A percentile compares a stretch with the other conserved stretches of the same genome.
phyloP scores from a whole-genome alignment of 2,329 filamentous ascomycete species.

The Trichoderma endophyticum region DNA sequence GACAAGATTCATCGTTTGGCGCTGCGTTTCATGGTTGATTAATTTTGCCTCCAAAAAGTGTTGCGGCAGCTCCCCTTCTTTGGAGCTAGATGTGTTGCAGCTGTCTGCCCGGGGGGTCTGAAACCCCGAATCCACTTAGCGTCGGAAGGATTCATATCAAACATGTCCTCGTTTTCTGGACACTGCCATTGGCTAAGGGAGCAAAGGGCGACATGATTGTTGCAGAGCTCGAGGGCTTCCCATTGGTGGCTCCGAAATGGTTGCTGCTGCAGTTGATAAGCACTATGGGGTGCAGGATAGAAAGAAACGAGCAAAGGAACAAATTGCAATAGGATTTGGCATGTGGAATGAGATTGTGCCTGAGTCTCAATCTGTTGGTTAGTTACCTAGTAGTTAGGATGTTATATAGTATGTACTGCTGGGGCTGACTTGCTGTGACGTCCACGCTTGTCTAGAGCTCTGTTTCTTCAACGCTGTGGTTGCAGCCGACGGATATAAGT shows the following conservation, averaged over 20 bases:
- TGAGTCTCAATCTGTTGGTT: neutral
- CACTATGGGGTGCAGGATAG: neutral
- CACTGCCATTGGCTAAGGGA: neutral
- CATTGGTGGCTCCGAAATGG: neutral
- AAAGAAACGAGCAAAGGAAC: neutral
- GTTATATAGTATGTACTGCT: neutral
- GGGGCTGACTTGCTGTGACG: neutral
- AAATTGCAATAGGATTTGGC: neutral
- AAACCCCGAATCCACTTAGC: slow-evolving; percentile 3
- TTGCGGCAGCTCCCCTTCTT: neutral
- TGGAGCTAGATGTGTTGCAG: neutral
- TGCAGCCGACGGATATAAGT: slow-evolving; percentile 35
- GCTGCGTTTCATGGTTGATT: neutral
- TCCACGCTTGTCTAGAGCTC: slow-evolving; percentile 29
- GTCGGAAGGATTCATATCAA: neutral
- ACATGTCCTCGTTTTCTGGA: neutral
- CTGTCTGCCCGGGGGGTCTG: neutral
- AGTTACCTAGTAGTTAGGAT: neutral
- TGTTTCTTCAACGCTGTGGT: slow-evolving; percentile 32
- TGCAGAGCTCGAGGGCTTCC: neutral
- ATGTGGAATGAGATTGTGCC: neutral
- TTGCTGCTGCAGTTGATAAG: neutral
- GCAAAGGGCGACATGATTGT: neutral
- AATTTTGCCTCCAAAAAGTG: neutral
- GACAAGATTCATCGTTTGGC: neutral